Base-by-base conservation (phyloP, 1,284 basidiomycete genomes). In the Xanthoconium separans region DNA sequence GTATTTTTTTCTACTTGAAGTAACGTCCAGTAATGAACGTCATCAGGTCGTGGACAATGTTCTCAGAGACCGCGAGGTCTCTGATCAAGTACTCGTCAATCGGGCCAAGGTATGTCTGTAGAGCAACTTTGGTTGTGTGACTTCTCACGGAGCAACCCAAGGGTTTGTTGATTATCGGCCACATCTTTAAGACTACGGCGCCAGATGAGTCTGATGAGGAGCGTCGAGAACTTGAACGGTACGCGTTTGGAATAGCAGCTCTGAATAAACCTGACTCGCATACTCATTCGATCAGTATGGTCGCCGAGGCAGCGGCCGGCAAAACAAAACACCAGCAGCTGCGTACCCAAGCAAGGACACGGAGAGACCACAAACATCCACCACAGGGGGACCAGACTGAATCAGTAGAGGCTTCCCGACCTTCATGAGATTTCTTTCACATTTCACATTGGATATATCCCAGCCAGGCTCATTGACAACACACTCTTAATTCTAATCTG, bases 171-270 rank as follows among this genome's bases (percentile, higher is more conserved):
- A 74, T 90, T 13, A 88, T 89, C 43, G 95, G 93, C 6, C 85
- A 86, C 16, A 86, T 95, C 59, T 95, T 97, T 79, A 95, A 95
- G 72, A 75, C 79, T 3, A 83, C 91, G 0, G 68, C 81, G 42
- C 87, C 95, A 2, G 95, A 97, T 66, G 93, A 93, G 68, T 85
- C 89, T 12, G 94, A 95, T 65, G 89, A 90, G 65, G 95, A 96
- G 66, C 83, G 95, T 29, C 81, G 95, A 51, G 94, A 97, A 71
- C 83, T 98, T 36, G 95, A 98, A 72, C 77, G 92, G 90, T 88
- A 58, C 20, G 79, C 54, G 42, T 36, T 7, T 42, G 16, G 39
- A 44, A 6, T 24, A 22, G 31, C 33, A 42, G 41, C 30, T 36
- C 24, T 50, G 30, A 36, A 43, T 15, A 16, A 55, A 47, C 20